Evolutionary conservation across 2,329 filamentous ascomycete species (phyloP).

Genomic region (Phyllosticta citribraziliensis): DNA sequence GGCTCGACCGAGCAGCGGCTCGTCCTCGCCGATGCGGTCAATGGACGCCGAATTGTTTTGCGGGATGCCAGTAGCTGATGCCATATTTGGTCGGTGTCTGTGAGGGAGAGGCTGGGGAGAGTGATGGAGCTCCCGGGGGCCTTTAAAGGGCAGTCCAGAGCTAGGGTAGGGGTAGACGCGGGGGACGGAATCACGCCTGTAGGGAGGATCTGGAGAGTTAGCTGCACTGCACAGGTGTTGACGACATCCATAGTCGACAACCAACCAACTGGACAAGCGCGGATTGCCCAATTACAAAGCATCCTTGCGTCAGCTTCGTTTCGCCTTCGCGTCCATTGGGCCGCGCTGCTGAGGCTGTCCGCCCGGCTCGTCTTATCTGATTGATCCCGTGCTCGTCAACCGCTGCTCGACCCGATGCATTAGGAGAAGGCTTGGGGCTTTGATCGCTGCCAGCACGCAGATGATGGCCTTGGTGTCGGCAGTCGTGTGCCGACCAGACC

Average conservation of each 20-base stretch:
- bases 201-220: neutral
- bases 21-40: constrained; percentile 40
- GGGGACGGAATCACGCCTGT: constrained; percentile 1
- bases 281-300: neutral
- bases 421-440: neutral
- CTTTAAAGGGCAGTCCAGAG: constrained; percentile 1
- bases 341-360: neutral
- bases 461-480: neutral
- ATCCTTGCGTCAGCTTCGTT: neutral
- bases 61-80: constrained; percentile 59
- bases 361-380: neutral
- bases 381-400: neutral
- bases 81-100: constrained; percentile 39
- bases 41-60: constrained; percentile 34
- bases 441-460: neutral
- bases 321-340: constrained; percentile 1
- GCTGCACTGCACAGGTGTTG: constrained; percentile 1
- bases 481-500: neutral
- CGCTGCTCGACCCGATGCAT: neutral
- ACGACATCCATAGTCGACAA: neutral
- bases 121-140: neutral
- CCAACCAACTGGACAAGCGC: neutral
- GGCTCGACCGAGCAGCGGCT: constrained; percentile 58
- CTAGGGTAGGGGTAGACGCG: neutral
- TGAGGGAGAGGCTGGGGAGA: too few relatives aligned